These are phyloP conservation scores for Entonaema liquescens DNA, from an alignment of 495 filamentous ascomycete species.

Conservation along the genomic window DNA sequence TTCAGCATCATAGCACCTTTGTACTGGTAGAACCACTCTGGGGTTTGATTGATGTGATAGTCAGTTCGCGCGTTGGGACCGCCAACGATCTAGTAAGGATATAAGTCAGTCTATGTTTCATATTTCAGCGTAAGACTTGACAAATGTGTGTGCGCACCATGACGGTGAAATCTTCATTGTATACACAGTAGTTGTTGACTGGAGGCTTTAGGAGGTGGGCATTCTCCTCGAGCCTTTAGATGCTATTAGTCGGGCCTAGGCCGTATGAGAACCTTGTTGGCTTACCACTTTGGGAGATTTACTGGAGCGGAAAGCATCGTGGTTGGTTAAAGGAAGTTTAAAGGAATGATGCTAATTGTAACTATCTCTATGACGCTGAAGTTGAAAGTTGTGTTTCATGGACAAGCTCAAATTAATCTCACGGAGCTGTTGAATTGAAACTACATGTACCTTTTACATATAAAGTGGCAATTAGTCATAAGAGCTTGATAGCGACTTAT, in stretches of 20 bases:
- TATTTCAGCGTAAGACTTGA: not conserved
- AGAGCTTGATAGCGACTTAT: not conserved
- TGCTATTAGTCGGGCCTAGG: constrained; percentile 25
- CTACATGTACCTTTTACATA: not conserved
- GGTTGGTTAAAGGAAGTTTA: constrained; percentile 13
- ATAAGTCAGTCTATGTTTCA: constrained; percentile 1
- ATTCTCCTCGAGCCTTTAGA: constrained; percentile 89
- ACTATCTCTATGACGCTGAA: not conserved
- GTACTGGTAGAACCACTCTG: constrained; percentile 99
- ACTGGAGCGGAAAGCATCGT: constrained; percentile 64
- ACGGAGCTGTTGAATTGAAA: not conserved
- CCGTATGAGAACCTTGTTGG: constrained; percentile 18
- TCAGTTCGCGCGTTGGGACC: constrained; percentile 96
- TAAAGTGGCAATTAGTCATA: not conserved
- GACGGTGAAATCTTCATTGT: constrained; percentile 80
- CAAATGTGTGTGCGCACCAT: constrained; percentile 62
- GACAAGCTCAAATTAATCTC: too few species aligned
- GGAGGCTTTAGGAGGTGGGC: constrained; percentile 93
- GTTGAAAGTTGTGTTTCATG: not conserved
- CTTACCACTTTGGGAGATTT: constrained; percentile 87
- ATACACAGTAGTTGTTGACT: constrained; percentile 97
- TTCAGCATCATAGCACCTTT: constrained; percentile 92
- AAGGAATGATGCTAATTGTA: not conserved
- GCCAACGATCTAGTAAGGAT: constrained; percentile 80
- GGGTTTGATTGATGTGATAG: constrained; percentile 97